Evolutionary conservation across 108 stramenopile genomes (phyloP).

Genomic region (Parietichytrium sp.): DNA sequence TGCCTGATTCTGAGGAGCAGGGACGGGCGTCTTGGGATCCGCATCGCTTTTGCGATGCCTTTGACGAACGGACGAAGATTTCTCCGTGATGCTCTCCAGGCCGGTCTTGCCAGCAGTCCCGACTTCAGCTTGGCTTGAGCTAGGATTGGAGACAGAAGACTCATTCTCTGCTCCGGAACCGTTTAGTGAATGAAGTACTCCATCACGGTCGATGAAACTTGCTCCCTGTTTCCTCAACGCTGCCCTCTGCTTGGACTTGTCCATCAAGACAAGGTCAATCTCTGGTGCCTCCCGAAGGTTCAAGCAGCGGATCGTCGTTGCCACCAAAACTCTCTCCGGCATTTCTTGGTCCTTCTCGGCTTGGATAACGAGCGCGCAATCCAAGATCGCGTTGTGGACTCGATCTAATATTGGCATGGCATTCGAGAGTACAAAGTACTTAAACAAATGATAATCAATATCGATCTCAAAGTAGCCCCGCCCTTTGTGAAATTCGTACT

Average conservation of each 20-base stretch:
- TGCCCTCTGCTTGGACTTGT: conserved; percentile 9
- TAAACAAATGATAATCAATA: conserved; percentile 1
- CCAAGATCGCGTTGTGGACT: conserved; percentile 9
- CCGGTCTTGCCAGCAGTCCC: too few relatives aligned
- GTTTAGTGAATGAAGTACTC: too few relatives aligned
- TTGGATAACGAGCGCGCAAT: conserved; percentile 25
- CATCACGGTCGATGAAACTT: conserved; percentile 26
- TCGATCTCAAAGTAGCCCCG: conserved; percentile 26
- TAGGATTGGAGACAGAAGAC: too few relatives aligned
- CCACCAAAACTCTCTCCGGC: conserved; percentile 30
- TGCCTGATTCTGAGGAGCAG: too few relatives aligned
- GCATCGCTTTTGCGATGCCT: too few relatives aligned
- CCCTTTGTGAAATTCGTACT: conserved; percentile 35
- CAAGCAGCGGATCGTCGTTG: not conserved
- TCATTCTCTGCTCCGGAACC: too few relatives aligned
- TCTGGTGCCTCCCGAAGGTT: conserved; percentile 20
- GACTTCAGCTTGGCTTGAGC: too few relatives aligned
- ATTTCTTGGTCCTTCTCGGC: conserved; percentile 37
- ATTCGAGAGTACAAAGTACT: conserved; percentile 8
- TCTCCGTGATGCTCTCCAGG: too few relatives aligned
- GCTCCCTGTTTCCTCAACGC: not conserved
- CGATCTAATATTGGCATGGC: conserved; percentile 24
- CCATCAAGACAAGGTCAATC: conserved; percentile 16
- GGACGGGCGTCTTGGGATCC: too few relatives aligned
- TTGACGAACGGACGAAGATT: too few relatives aligned